Percentiles rank a stretch among this genome's conserved stretches.
phyloP scores from a whole-genome alignment of 2,329 filamentous ascomycete species.

The Lizonia empirigonia region DNA sequence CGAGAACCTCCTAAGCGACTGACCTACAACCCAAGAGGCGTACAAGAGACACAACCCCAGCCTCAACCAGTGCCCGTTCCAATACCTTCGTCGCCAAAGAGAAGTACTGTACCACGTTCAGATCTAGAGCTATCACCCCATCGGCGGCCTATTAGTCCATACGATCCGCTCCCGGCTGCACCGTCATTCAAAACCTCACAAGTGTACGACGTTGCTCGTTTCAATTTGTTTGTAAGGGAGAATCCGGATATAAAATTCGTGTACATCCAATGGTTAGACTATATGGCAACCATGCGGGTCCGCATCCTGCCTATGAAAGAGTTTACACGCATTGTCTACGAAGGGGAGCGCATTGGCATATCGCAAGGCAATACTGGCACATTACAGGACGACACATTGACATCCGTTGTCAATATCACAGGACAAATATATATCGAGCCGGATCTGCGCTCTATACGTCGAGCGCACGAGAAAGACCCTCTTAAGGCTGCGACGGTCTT shows the following conservation, averaged over 20 bases:
- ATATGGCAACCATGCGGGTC: conserved; percentile 70
- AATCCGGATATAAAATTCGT: conserved; percentile 67
- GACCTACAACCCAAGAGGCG: conserved; percentile 28
- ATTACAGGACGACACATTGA: conserved; percentile 68
- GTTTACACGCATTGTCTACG: conserved; percentile 46
- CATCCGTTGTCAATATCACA: conserved; percentile 60
- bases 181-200: conserved; percentile 37
- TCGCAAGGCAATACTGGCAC: conserved; percentile 69
- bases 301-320: conserved; percentile 68
- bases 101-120: neutral
- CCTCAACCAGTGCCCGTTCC: conserved; percentile 12
- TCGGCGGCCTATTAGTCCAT: conserved; percentile 19
- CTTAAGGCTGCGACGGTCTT: conserved; percentile 67
- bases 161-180: conserved; percentile 31
- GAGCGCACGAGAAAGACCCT: conserved; percentile 54
- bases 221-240: conserved; percentile 56
- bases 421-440: conserved; percentile 72
- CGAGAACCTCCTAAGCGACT: conserved; percentile 27
- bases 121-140: neutral
- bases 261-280: conserved; percentile 78
- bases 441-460: conserved; percentile 66
- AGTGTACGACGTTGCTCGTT: conserved; percentile 47
- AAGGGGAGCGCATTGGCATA: conserved; percentile 60
- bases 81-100: conserved; percentile 5
- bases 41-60: conserved; percentile 8